Conservation (phyloP, 2,329 filamentous ascomycete genomes). For the Diaporthe amygdali region DNA sequence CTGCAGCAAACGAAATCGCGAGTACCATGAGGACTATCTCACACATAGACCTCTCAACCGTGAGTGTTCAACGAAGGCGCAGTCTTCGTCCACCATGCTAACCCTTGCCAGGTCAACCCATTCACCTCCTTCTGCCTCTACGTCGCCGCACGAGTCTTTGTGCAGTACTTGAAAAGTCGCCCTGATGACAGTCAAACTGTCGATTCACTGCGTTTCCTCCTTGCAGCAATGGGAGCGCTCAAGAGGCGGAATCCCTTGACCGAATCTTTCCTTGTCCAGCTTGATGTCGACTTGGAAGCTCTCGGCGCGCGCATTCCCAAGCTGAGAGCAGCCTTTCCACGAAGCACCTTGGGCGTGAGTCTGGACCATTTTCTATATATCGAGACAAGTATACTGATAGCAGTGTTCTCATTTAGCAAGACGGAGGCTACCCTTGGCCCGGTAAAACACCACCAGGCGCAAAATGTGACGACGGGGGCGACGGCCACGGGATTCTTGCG, state of each 20-base stretch:
- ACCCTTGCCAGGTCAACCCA: conserved; percentile 79
- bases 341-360: conserved; percentile 57
- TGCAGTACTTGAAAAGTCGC: conserved; percentile 95
- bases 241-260: conserved; percentile 89
- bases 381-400: background rate
- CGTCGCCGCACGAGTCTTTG: conserved; percentile 92
- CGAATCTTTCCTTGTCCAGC: conserved; percentile 91
- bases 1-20: conserved; percentile 90
- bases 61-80: conserved; percentile 50
- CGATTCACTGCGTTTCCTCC: conserved; percentile 86
- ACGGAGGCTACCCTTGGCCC: background rate
- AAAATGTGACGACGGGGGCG: conserved; percentile 12
- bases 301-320: conserved; percentile 67
- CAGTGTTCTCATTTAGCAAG: background rate
- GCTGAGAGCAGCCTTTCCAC: conserved; percentile 59
- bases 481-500: conserved; percentile 44
- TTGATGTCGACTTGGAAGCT: conserved; percentile 88
- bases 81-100: background rate
- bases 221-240: conserved; percentile 88
- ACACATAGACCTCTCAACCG: conserved; percentile 82
- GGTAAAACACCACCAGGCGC: conserved; percentile 16
- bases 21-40: conserved; percentile 95
- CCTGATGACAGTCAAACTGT: conserved; percentile 80
- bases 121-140: conserved; percentile 97
- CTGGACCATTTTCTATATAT: background rate